Evolutionary conservation across 148 eudicot species (phyloP).

Genomic region (Nyssa sinensis): DNA sequence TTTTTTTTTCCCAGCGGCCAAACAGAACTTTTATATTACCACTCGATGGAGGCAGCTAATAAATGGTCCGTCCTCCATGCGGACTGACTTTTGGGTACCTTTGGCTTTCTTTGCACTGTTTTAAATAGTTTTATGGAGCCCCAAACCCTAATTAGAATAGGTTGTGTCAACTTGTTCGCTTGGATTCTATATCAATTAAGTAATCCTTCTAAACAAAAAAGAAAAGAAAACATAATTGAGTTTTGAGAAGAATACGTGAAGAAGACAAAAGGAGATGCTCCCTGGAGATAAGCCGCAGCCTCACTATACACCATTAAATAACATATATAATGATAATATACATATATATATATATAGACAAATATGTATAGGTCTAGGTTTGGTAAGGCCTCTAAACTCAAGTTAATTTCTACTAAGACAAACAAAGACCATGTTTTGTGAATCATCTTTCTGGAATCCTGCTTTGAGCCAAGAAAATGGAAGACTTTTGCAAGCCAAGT

Average conservation of each 20-base stretch:
- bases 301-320: neutral
- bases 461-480: conserved; percentile 10
- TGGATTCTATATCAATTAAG: neutral
- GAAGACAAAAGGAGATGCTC: neutral
- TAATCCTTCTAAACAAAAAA: neutral
- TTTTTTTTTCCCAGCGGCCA: conserved; percentile 9
- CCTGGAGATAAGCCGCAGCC: neutral
- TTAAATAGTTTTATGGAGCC: conserved; percentile 10
- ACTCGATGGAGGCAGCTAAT: too few species aligned
- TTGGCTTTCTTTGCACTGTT: neutral
- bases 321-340: neutral
- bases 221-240: neutral
- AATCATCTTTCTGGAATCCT: neutral
- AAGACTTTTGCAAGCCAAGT: conserved; percentile 11
- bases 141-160: conserved; percentile 10
- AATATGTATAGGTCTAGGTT: conserved; percentile 9
- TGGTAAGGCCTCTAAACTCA: conserved; percentile 8
- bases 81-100: neutral
- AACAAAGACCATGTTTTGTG: conserved; percentile 2
- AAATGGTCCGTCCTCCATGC: too few species aligned
- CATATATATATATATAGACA: neutral
- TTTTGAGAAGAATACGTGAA: neutral
- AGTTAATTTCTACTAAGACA: neutral
- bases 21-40: too few species aligned
- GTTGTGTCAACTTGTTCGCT: conserved; percentile 2